Evolutionary conservation across 2,329 filamentous ascomycete genomes (phyloP).

Genomic region (Colletotrichum scovillei): DNA sequence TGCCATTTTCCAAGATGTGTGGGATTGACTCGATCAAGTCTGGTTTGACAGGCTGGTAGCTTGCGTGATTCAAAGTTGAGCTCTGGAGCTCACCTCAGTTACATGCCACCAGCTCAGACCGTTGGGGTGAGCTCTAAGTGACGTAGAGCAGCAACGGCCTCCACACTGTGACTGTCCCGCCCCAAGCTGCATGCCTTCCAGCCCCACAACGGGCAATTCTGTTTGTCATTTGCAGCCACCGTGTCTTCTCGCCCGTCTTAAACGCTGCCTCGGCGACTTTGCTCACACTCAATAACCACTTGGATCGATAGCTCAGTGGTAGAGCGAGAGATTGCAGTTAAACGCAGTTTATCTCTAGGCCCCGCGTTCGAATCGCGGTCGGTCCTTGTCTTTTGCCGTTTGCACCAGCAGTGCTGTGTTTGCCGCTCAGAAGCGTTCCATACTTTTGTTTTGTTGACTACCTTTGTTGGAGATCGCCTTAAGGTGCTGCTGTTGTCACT

Average conservation of each 20-base stretch:
- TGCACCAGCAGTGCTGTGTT: neutral
- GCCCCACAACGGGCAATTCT: slow-evolving; percentile 21
- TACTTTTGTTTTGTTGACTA: neutral
- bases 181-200: neutral
- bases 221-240: neutral
- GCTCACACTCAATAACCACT: neutral
- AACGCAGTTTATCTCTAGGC: slow-evolving; percentile 31
- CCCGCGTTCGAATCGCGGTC: slow-evolving; percentile 37
- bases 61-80: neutral
- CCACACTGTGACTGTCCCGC: neutral
- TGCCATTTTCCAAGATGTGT: slow-evolving; percentile 1
- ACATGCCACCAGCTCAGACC: neutral
- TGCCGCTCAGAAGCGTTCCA: too few relatives aligned
- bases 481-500: neutral
- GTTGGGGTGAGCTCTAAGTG: slow-evolving; percentile 25
- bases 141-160: slow-evolving; percentile 23
- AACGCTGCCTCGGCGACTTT: fast-evolving
- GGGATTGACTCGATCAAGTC: neutral
- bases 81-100: slow-evolving; percentile 8
- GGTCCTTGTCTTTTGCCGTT: slow-evolving; percentile 27
- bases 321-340: slow-evolving; percentile 36
- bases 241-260: slow-evolving; percentile 9
- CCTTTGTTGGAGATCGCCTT: too few relatives aligned
- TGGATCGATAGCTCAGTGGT: slow-evolving; percentile 37
- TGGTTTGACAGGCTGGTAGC: neutral